These are phyloP conservation scores for Aspergillus heteromorphus DNA, from an alignment of 495 filamentous ascomycete genomes.

Conservation along the genomic window DNA sequence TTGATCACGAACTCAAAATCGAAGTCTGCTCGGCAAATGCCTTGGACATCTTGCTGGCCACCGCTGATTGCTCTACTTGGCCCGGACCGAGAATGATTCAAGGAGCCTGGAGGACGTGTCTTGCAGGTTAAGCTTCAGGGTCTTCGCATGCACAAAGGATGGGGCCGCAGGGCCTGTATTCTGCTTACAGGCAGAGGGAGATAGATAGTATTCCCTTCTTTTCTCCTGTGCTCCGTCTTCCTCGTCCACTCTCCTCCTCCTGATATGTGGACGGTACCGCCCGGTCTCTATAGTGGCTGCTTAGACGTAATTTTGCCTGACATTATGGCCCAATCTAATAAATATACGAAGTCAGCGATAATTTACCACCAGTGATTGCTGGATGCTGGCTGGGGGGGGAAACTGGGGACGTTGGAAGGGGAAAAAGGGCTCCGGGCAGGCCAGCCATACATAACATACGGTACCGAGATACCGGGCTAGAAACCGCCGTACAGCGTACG, in stretches of 20 bases:
- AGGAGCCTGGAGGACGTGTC: constrained; percentile 3
- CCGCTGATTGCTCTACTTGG: not conserved
- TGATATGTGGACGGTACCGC: not conserved
- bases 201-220: not conserved
- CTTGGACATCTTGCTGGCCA: not conserved
- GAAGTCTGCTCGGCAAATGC: not conserved
- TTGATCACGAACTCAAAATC: constrained; percentile 4
- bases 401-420: not conserved
- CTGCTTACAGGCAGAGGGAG: not conserved
- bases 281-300: not conserved
- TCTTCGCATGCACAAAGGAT: not conserved
- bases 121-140: constrained; percentile 11
- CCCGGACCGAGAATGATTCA: not conserved
- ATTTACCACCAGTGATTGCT: constrained; percentile 6
- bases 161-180: not conserved
- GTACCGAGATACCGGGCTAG: not conserved
- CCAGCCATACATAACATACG: not conserved
- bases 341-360: not conserved
- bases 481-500: not conserved
- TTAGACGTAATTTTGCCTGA: not conserved
- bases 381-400: not conserved
- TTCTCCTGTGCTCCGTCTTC: not conserved
- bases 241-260: not conserved
- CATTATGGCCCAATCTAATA: not conserved
- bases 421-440: not conserved